Evolutionary conservation across 2,329 filamentous ascomycete genomes (phyloP).

Genomic region (Aspergillus fumigatiaffinis): DNA sequence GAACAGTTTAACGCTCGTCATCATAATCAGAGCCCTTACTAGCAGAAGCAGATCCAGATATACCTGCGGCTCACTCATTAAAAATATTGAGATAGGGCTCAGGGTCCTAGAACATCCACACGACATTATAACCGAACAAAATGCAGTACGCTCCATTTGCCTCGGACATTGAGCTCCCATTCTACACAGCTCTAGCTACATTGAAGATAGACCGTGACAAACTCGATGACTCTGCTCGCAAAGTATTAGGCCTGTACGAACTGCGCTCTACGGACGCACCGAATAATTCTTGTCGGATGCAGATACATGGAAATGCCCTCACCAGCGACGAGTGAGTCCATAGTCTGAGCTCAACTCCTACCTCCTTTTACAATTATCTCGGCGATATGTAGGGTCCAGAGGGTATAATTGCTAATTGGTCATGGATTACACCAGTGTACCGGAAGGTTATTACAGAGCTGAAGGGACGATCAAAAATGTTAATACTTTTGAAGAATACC

Average conservation of each 20-base stretch:
- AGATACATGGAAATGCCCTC: slow-evolving; percentile 82
- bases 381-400: neutral
- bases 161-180: slow-evolving; percentile 91
- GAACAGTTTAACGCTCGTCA: neutral
- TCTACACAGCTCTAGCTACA: slow-evolving; percentile 87
- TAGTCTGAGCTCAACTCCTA: neutral
- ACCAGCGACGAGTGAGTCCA: slow-evolving; percentile 71
- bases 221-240: slow-evolving; percentile 87
- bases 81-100: neutral
- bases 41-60: neutral
- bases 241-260: slow-evolving; percentile 84
- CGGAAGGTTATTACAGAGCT: slow-evolving; percentile 70
- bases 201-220: slow-evolving; percentile 97
- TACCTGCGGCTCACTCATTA: neutral
- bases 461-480: slow-evolving; percentile 95
- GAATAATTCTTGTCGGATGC: slow-evolving; percentile 79
- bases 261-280: slow-evolving; percentile 67
- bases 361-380: neutral
- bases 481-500: slow-evolving; percentile 93
- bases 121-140: slow-evolving; percentile 9
- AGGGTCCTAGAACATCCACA: neutral
- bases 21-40: neutral
- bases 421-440: slow-evolving; percentile 48
- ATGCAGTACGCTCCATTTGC: slow-evolving; percentile 84
- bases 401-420: neutral